phyloP scores from a whole-genome alignment of 2,329 filamentous ascomycete genomes.

The Colletotrichum chrysophilum region DNA sequence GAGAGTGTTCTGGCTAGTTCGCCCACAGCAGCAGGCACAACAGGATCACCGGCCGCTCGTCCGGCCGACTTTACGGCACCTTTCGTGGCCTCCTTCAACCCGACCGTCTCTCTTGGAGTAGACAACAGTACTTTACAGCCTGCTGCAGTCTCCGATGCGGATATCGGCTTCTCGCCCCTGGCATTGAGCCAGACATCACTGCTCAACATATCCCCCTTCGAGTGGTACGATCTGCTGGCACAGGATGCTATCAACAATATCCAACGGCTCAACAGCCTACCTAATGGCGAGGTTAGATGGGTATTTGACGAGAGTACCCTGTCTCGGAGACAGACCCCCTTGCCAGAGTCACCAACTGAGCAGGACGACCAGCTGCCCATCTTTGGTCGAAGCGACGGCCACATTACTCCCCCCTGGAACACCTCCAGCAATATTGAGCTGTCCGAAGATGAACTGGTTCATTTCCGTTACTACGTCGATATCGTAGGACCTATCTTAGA shows the following conservation, averaged over 20 bases:
- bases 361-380: background rate
- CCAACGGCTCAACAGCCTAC: background rate
- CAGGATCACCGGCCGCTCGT: background rate
- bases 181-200: slow-evolving; percentile 3
- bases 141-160: background rate
- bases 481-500: slow-evolving; percentile 19
- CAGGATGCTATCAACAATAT: slow-evolving; percentile 14
- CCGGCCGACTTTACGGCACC: background rate
- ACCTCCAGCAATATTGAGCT: slow-evolving; percentile 1
- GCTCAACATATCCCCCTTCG: slow-evolving; percentile 14
- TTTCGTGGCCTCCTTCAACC: background rate
- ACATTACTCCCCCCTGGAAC: background rate
- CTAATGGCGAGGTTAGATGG: background rate
- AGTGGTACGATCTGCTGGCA: slow-evolving; percentile 15
- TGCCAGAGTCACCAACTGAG: background rate
- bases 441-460: background rate
- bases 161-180: slow-evolving; percentile 7
- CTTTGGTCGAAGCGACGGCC: background rate
- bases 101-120: background rate
- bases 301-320: slow-evolving; percentile 7
- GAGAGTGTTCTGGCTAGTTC: background rate
- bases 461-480: slow-evolving; percentile 19
- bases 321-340: slow-evolving; percentile 9
- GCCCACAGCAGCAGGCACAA: background rate
- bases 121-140: background rate